Percentiles rank a stretch among this genome's conserved stretches.
These are phyloP conservation scores for Apiotrichum brassicae DNA, from an alignment of 1,284 basidiomycete species.

Conservation along the genomic window DNA sequence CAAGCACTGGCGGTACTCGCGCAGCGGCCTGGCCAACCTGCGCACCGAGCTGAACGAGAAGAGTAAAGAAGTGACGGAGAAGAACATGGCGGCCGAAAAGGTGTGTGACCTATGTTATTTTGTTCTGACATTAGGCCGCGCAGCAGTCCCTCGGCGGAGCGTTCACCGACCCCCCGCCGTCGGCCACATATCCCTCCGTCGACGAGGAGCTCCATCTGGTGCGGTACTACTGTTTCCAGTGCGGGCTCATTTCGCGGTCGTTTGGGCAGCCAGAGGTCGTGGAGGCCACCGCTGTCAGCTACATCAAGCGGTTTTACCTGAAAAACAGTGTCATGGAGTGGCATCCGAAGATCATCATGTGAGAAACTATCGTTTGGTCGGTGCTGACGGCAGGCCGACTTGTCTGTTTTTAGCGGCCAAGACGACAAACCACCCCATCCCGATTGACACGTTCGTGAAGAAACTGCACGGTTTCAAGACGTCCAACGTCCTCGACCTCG, in stretches of 20 bases:
- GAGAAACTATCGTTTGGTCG: slow-evolving; percentile 28
- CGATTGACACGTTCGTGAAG: slow-evolving; percentile 73
- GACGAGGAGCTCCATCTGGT: slow-evolving; percentile 84
- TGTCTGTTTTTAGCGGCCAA: slow-evolving; percentile 93
- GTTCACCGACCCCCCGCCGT: slow-evolving; percentile 15
- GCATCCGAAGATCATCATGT: slow-evolving; percentile 99
- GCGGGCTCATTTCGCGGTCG: slow-evolving; percentile 68
- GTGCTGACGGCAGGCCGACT: slow-evolving; percentile 63
- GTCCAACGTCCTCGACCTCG: slow-evolving; percentile 79
- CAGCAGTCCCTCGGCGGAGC: slow-evolving; percentile 7
- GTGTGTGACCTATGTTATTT: slow-evolving; percentile 48
- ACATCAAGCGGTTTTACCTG: slow-evolving; percentile 94
- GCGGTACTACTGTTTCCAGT: slow-evolving; percentile 79
- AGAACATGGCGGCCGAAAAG: slow-evolving; percentile 71
- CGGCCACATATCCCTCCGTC: slow-evolving; percentile 61
- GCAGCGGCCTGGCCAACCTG: slow-evolving; percentile 55
- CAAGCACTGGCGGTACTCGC: slow-evolving; percentile 79
- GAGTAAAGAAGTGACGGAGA: slow-evolving; percentile 66
- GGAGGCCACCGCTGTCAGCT: slow-evolving; percentile 83
- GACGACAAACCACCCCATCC: slow-evolving; percentile 88
- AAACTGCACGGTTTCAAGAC: slow-evolving; percentile 71
- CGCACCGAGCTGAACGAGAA: slow-evolving; percentile 63
- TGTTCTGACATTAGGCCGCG: slow-evolving; percentile 7
- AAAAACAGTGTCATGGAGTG: slow-evolving; percentile 99
- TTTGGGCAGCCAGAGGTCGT: slow-evolving; percentile 87